Percentiles rank a stretch among this genome's conserved stretches.
These are phyloP conservation scores for Talaromyces sp. DNA, from an alignment of 2,329 filamentous ascomycete genomes.

Conservation along the genomic window DNA sequence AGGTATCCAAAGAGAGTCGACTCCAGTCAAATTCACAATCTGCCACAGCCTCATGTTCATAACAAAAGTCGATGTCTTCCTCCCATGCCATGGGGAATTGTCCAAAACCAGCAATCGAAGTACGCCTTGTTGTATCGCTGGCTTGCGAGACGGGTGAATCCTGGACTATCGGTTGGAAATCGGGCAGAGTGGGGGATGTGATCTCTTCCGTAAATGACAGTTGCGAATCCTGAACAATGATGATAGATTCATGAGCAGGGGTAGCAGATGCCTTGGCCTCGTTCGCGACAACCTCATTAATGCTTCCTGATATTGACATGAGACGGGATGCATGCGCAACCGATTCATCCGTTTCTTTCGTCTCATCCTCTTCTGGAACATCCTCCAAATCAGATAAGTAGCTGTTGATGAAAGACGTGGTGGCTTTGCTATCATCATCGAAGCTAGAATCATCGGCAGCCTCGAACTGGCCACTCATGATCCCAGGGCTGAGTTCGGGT, in stretches of 20 bases:
- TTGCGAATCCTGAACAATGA: slow-evolving; percentile 30
- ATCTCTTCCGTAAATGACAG: slow-evolving; percentile 46
- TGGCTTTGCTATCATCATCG: slow-evolving; percentile 32
- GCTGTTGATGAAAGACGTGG: slow-evolving; percentile 40
- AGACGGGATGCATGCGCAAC: slow-evolving; percentile 5
- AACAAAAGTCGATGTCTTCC: slow-evolving; percentile 61
- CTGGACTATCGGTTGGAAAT: slow-evolving; percentile 23
- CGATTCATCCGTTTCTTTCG: slow-evolving; percentile 24
- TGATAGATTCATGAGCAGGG: slow-evolving; percentile 29
- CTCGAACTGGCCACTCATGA: slow-evolving; percentile 1
- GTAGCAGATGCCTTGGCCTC: slow-evolving; percentile 18
- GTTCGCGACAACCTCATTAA: slow-evolving; percentile 19
- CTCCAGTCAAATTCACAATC: slow-evolving; percentile 61
- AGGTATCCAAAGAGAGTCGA: slow-evolving; percentile 31
- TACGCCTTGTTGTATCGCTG: slow-evolving; percentile 20
- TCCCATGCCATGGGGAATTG: slow-evolving; percentile 53
- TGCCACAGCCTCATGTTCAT: slow-evolving; percentile 59
- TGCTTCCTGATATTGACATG: slow-evolving; percentile 20
- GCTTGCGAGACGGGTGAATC: slow-evolving; percentile 21
- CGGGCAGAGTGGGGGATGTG: slow-evolving; percentile 40
- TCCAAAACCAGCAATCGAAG: slow-evolving; percentile 24
- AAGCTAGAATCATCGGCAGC: not conserved
- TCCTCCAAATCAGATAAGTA: slow-evolving; percentile 42
- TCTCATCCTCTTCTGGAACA: slow-evolving; percentile 46
- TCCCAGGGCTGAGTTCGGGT: slow-evolving; percentile 30